Percentiles rank a stretch among this genome's conserved stretches.
Evolutionary conservation across 345 rosid genomes (phyloP).

Genomic region (Combretum micranthum): DNA sequence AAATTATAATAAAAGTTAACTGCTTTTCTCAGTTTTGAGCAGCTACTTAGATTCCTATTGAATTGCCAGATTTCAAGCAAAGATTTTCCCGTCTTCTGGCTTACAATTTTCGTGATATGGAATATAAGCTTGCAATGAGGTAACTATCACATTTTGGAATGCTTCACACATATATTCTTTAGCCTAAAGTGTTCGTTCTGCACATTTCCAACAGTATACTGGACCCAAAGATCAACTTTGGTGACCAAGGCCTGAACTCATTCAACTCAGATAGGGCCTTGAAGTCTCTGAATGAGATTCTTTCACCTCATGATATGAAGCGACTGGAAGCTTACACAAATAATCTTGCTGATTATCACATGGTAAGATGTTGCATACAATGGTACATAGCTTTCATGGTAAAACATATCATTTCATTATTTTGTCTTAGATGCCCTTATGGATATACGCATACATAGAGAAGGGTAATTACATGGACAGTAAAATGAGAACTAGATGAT

Average conservation of each 20-base stretch:
- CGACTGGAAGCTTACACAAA: conserved; percentile 60
- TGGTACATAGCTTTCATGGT: neutral
- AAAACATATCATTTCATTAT: too few relatives aligned
- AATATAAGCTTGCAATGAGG: conserved; percentile 96
- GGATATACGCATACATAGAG: too few relatives aligned
- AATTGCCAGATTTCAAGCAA: conserved; percentile 58
- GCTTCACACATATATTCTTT: neutral
- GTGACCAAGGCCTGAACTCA: conserved; percentile 22
- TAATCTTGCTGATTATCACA: conserved; percentile 57
- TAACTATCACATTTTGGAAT: conserved; percentile 18
- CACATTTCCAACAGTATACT: conserved; percentile 49
- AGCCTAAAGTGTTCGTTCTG: neutral
- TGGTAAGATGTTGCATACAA: conserved; percentile 34
- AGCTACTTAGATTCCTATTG: conserved; percentile 8
- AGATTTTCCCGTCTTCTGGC: conserved; percentile 54
- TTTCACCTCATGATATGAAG: conserved; percentile 65
- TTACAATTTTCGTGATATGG: conserved; percentile 60
- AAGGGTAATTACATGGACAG: too few relatives aligned
- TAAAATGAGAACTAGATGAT: too few relatives aligned
- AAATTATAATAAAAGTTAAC: neutral
- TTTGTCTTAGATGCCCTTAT: too few relatives aligned
- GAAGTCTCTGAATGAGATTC: conserved; percentile 33
- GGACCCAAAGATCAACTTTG: conserved; percentile 76
- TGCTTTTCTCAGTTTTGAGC: neutral
- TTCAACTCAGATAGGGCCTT: conserved; percentile 40